A percentile compares a stretch with the other conserved stretches of the same genome.
These are phyloP conservation scores for Aspergillus transmontanensis DNA, from an alignment of 2,329 filamentous ascomycete species.

Conservation along the genomic window DNA sequence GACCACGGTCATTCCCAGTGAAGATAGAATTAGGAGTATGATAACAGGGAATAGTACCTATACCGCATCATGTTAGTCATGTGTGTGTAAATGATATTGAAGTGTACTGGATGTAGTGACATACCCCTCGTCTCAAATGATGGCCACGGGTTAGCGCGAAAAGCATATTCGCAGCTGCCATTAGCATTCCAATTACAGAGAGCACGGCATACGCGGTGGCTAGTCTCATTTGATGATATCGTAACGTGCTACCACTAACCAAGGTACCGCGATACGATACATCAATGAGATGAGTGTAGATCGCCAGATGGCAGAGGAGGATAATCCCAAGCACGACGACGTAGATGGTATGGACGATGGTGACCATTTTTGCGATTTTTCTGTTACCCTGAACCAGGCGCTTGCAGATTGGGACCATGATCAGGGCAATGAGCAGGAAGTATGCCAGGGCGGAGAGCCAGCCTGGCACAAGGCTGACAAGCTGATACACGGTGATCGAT, in stretches of 20 bases:
- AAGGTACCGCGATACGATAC: background rate
- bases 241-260: too few relatives aligned
- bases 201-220: slow-evolving; percentile 11
- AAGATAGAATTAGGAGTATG: slow-evolving; percentile 7
- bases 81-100: background rate
- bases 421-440: slow-evolving; percentile 10
- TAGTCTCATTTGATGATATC: background rate
- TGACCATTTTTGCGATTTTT: slow-evolving; percentile 1
- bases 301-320: slow-evolving; percentile 10
- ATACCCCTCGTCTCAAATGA: slow-evolving; percentile 13
- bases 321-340: slow-evolving; percentile 12
- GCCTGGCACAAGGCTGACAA: background rate
- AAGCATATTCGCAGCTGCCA: slow-evolving; percentile 12
- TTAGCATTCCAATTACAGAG: slow-evolving; percentile 13
- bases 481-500: background rate
- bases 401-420: slow-evolving; percentile 19
- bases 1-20: slow-evolving; percentile 10
- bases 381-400: slow-evolving; percentile 14
- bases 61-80: background rate
- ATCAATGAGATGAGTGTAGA: slow-evolving; percentile 8
- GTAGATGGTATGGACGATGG: slow-evolving; percentile 7
- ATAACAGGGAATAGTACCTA: slow-evolving; percentile 9
- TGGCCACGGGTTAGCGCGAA: slow-evolving; percentile 8
- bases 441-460: slow-evolving; percentile 11
- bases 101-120: background rate